Evolutionary conservation across 768 basidiomycete species (phyloP), one percentile per base, ranked within the genome.

Genomic region (Lactarius trivialis): DNA sequence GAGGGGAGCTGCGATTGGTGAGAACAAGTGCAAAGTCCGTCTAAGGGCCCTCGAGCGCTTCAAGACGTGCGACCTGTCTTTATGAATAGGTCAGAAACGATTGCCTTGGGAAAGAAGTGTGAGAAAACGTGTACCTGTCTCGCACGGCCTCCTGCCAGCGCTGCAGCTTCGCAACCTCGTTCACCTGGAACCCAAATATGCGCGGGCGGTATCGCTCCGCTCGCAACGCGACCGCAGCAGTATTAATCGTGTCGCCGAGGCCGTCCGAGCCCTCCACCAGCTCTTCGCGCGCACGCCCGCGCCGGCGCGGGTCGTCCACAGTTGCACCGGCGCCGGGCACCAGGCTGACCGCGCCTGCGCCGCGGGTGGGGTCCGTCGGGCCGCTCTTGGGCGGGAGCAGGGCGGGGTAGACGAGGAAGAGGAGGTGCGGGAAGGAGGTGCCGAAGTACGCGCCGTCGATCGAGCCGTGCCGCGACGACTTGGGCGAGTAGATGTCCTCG

Each of bases 381-480:
- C 81, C 81, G 33, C 77, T 81, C 75, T 97, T 98, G 33, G 86
- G 83, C 24, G 96, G 93, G 48, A 97, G 88, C 66, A 98, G 85
- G 51, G 87, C 84, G 0, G 97, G 95, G 73, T 98, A 98, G 37
- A 98, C 93, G 79, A 98, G 92, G 78, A 95, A 97, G 53, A 98
- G 79, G 58, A 99, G 85, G 73, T 98, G 96, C 0, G 95, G 93
- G 79, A 98, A 98, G 1, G 95, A 97, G 0, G 94, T 96, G 63
- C 97, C 97, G 69, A 99, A 99, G 76, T 96, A 99, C 2, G 97
- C 97, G 32, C 97, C 96, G 72, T 99, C 97, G 71, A 99, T 98
- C 39, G 89, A 89, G 54, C 96, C 96, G 73, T 99, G 97, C 32
- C 96, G 85, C 6, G 93, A 94, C 1, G 91, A 94, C 74, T 99